Evolutionary conservation across 2,329 filamentous ascomycete species (phyloP).

Genomic region (Elsinoe necatrix): DNA sequence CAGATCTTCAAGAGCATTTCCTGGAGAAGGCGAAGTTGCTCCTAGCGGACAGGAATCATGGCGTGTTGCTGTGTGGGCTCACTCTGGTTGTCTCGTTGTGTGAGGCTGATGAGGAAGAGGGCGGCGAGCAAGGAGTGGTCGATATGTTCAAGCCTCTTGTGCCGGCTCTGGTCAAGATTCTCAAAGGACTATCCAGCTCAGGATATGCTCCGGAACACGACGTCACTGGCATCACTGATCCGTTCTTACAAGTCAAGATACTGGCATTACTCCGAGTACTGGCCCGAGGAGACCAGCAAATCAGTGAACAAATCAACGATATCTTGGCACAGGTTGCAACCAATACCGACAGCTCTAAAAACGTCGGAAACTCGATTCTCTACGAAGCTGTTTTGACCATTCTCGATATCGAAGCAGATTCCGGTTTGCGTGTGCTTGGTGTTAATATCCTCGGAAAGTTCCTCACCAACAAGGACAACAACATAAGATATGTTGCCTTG

Average conservation of each 20-base stretch:
- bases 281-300: conserved; percentile 73
- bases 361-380: conserved; percentile 94
- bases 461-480: conserved; percentile 96
- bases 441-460: conserved; percentile 99
- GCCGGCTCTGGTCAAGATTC: conserved; percentile 75
- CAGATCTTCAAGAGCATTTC: conserved; percentile 94
- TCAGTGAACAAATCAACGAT: conserved; percentile 96
- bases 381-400: conserved; percentile 97
- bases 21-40: conserved; percentile 85
- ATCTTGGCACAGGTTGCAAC: conserved; percentile 88
- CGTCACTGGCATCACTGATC: conserved; percentile 95
- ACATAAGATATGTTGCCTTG: conserved; percentile 94
- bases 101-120: conserved; percentile 87
- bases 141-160: conserved; percentile 85
- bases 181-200: conserved; percentile 88
- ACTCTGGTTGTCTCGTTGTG: conserved; percentile 88
- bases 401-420: conserved; percentile 95
- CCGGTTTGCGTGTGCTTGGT: conserved; percentile 82
- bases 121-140: conserved; percentile 78
- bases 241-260: conserved; percentile 96
- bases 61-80: conserved; percentile 83
- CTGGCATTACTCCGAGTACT: conserved; percentile 77
- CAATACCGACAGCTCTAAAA: conserved; percentile 96
- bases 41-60: conserved; percentile 88
- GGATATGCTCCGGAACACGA: conserved; percentile 97